A percentile compares a stretch with the other conserved stretches of the same genome.
Evolutionary conservation across 352 stramenopile species (phyloP).

Genomic region (Phytophthora crassamura): DNA sequence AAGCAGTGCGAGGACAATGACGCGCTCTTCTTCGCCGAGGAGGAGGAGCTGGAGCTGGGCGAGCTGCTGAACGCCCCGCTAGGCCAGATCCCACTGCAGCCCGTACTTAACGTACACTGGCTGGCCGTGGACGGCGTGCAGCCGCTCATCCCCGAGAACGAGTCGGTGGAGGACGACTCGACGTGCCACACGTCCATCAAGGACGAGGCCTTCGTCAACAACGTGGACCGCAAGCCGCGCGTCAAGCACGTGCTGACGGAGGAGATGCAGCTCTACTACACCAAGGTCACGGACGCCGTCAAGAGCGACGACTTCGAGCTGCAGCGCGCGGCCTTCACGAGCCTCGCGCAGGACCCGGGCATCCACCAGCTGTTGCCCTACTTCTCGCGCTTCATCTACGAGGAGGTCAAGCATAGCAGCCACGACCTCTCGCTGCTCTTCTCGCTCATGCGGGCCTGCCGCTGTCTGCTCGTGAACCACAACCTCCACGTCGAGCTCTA

Average conservation of each 20-base stretch:
- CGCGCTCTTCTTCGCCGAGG: slow-evolving; percentile 72
- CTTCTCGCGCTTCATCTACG: slow-evolving; percentile 89
- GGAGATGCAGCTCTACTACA: slow-evolving; percentile 92
- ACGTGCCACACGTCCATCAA: slow-evolving; percentile 77
- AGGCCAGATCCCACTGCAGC: slow-evolving; percentile 74
- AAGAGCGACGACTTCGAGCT: slow-evolving; percentile 78
- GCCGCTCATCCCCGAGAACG: slow-evolving; percentile 85
- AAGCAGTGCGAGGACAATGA: slow-evolving; percentile 64
- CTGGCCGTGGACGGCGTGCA: slow-evolving; percentile 85
- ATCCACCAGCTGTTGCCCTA: slow-evolving; percentile 92
- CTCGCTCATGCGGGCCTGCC: slow-evolving; percentile 90
- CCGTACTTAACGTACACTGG: slow-evolving; percentile 82
- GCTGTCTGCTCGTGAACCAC: slow-evolving; percentile 91
- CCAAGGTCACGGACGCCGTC: slow-evolving; percentile 85
- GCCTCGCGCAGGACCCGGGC: slow-evolving; percentile 81
- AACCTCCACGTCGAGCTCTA: slow-evolving; percentile 94
- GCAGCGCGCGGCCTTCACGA: slow-evolving; percentile 80
- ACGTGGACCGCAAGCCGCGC: slow-evolving; percentile 77
- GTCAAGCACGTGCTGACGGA: slow-evolving; percentile 90
- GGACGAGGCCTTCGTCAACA: slow-evolving; percentile 74
- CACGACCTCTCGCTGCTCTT: slow-evolving; percentile 79
- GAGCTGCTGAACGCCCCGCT: slow-evolving; percentile 83
- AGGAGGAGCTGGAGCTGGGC: slow-evolving; percentile 73
- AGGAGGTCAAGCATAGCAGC: slow-evolving; percentile 88
- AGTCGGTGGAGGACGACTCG: slow-evolving; percentile 74